Conservation (phyloP, 2,329 filamentous ascomycete species). For the Ascochyta lentis region DNA sequence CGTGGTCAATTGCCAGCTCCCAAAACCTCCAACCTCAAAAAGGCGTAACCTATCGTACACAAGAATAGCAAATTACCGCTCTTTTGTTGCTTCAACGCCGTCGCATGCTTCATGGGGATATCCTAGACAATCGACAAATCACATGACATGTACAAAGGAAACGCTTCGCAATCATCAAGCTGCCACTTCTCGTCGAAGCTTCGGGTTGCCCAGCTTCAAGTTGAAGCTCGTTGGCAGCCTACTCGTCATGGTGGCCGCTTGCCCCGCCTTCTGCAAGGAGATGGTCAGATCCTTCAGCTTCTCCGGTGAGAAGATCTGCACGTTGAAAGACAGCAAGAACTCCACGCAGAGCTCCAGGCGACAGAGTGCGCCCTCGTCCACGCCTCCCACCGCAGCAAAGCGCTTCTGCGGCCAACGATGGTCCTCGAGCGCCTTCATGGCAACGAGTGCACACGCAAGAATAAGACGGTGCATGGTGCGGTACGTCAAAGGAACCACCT, state of each 20-base stretch:
- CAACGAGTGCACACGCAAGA: conserved; percentile 82
- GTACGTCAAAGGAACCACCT: conserved; percentile 78
- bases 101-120: conserved; percentile 35
- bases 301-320: conserved; percentile 48
- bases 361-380: conserved; percentile 80
- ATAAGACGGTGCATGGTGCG: conserved; percentile 87
- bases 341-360: conserved; percentile 79
- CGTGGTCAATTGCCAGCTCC: conserved; percentile 19
- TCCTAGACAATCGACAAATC: conserved; percentile 25
- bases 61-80: conserved; percentile 16
- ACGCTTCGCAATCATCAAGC: conserved; percentile 12
- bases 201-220: conserved; percentile 35
- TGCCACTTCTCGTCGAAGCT: conserved; percentile 32
- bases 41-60: conserved; percentile 1
- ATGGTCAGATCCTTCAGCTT: conserved; percentile 44
- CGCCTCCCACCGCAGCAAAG: conserved; percentile 86
- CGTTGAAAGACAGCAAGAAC: conserved; percentile 53
- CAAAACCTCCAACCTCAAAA: neutral
- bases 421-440: conserved; percentile 95
- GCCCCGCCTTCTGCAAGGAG: conserved; percentile 49
- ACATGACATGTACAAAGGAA: conserved; percentile 16
- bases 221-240: conserved; percentile 46
- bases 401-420: conserved; percentile 83
- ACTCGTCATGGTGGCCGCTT: conserved; percentile 44
- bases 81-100: conserved; percentile 30